Evolutionary conservation across 495 filamentous ascomycete species (phyloP).

Genomic region (Podospora pseudocomata): DNA sequence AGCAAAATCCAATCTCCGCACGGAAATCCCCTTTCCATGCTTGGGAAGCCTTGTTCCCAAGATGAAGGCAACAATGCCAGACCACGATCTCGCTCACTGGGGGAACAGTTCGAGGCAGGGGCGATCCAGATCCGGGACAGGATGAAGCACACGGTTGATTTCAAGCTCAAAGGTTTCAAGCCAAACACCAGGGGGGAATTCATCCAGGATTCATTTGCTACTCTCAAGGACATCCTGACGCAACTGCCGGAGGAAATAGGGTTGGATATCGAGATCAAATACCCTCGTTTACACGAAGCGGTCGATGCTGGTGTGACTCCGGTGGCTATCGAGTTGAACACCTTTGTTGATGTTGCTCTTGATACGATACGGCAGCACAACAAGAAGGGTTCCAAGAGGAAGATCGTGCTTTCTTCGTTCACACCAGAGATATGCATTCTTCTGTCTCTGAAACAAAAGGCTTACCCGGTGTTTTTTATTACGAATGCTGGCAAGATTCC

Average conservation of each 20-base stretch:
- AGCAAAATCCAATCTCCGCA: constrained; percentile 12
- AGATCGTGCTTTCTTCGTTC: constrained; percentile 43
- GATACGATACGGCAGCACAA: constrained; percentile 19
- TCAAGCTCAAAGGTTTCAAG: constrained; percentile 34
- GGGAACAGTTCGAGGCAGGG: constrained; percentile 49
- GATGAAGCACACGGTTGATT: constrained; percentile 39
- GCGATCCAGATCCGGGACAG: constrained; percentile 25
- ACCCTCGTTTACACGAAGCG: constrained; percentile 31
- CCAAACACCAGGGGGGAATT: constrained; percentile 36
- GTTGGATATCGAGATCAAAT: constrained; percentile 42
- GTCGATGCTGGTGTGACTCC: constrained; percentile 35
- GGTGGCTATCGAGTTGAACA: constrained; percentile 41
- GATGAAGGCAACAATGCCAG: constrained; percentile 19
- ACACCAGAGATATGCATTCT: constrained; percentile 45
- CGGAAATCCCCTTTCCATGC: not conserved
- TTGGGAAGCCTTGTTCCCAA: not conserved
- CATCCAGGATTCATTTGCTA: constrained; percentile 38
- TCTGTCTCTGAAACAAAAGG: constrained; percentile 37
- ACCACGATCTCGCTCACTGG: constrained; percentile 39
- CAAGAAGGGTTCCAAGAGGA: constrained; percentile 20
- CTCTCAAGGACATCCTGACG: constrained; percentile 36
- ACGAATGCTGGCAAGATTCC: constrained; percentile 36
- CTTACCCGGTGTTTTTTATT: constrained; percentile 42
- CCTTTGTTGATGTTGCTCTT: constrained; percentile 41
- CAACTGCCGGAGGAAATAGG: constrained; percentile 31